Percentiles rank a stretch among this genome's conserved stretches.
These are phyloP conservation scores for Rheum nobile DNA, from an alignment of 148 eudicot species.

Conservation along the genomic window DNA sequence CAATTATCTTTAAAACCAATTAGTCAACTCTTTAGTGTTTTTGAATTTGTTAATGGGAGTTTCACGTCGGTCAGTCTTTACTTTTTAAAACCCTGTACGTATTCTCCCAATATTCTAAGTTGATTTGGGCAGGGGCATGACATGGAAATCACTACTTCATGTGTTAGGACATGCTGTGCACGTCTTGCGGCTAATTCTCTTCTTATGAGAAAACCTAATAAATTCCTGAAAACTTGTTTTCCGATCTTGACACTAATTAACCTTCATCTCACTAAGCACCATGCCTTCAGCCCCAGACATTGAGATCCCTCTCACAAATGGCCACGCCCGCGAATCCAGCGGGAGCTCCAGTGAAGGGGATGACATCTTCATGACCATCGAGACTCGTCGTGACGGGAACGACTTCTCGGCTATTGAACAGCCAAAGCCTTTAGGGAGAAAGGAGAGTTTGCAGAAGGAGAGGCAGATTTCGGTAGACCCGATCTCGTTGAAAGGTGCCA, in stretches of 20 bases:
- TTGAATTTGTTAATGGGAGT: not conserved
- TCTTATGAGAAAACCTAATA: not conserved
- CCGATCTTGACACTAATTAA: not conserved
- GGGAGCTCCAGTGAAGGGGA: slow-evolving; percentile 17
- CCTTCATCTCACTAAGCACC: not conserved
- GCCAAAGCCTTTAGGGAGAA: slow-evolving; percentile 10
- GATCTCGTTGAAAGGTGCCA: slow-evolving; percentile 42
- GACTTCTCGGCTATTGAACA: slow-evolving; percentile 23
- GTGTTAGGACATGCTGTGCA: not conserved
- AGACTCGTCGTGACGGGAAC: slow-evolving; percentile 9
- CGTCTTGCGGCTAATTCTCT: not conserved
- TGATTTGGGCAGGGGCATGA: not conserved
- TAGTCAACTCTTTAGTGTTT: not conserved
- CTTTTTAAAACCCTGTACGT: not conserved
- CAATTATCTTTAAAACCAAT: not conserved
- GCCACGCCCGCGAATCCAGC: slow-evolving; percentile 13
- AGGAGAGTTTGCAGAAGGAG: slow-evolving; percentile 26
- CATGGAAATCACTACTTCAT: not conserved
- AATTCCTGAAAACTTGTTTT: not conserved
- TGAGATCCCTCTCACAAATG: not conserved
- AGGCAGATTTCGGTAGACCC: slow-evolving; percentile 74
- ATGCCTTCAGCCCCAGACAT: not conserved
- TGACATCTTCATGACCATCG: slow-evolving; percentile 24
- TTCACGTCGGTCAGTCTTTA: not conserved
- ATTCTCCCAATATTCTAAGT: not conserved